A percentile compares a stretch with the other conserved stretches of the same genome.
Evolutionary conservation across 2,329 filamentous ascomycete genomes (phyloP).

Genomic region (Xylariaceae sp.): DNA sequence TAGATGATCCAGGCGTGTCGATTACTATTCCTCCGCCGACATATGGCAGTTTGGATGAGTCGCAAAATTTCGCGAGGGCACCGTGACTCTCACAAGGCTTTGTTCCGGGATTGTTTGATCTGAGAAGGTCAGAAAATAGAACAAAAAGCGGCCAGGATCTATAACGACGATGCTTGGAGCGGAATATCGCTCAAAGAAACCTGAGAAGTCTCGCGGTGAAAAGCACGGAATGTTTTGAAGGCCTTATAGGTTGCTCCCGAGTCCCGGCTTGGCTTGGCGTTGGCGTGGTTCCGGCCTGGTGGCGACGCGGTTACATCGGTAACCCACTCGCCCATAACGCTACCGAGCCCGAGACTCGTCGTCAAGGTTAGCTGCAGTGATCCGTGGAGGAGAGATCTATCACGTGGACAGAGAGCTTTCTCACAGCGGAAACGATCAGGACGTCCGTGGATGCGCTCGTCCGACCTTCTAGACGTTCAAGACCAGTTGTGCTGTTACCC

Average conservation of each 20-base stretch:
- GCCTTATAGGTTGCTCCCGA: too few species aligned
- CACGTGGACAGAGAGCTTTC: not conserved
- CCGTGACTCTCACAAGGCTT: not conserved
- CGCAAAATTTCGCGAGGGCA: not conserved
- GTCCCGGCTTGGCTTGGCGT: slow-evolving; percentile 6
- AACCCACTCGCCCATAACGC: not conserved
- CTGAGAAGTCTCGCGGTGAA: too few species aligned
- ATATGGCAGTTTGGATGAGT: not conserved
- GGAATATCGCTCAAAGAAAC: too few species aligned
- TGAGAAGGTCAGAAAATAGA: not conserved
- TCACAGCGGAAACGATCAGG: not conserved
- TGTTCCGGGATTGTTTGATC: not conserved
- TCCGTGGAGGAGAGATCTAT: not conserved
- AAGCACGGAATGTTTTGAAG: too few species aligned
- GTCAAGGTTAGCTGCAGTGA: slow-evolving; percentile 5
- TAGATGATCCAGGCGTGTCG: not conserved
- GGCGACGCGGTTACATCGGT: slow-evolving; percentile 11
- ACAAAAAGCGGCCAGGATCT: not conserved
- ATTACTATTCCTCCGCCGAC: not conserved
- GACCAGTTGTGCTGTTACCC: not conserved
- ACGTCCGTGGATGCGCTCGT: not conserved
- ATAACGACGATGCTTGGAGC: too few species aligned
- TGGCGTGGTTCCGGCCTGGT: slow-evolving; percentile 6
- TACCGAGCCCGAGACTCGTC: slow-evolving; percentile 7
- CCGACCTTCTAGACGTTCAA: not conserved